A percentile compares a stretch with the other conserved stretches of the same genome.
These are phyloP conservation scores for Castanea sativa DNA, from an alignment of 306 rosid genomes.

Conservation along the genomic window DNA sequence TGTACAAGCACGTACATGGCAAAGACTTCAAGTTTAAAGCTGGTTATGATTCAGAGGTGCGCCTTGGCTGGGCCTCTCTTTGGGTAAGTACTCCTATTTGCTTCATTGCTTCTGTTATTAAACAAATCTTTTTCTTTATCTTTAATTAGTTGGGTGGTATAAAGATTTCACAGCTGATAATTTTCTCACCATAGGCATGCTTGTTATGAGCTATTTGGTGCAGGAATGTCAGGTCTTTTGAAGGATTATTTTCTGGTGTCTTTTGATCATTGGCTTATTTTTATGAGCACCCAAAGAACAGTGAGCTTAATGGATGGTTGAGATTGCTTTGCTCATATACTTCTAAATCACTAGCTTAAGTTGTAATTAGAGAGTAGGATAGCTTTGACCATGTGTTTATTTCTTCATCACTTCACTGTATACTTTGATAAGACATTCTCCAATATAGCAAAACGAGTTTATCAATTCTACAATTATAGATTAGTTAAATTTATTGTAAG, in stretches of 20 bases:
- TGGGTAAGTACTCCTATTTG: slow-evolving; percentile 69
- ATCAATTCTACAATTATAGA: not conserved
- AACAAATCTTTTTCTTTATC: not conserved
- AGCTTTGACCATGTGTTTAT: not conserved
- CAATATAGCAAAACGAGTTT: not conserved
- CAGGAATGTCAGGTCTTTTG: not conserved
- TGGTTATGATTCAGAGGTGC: slow-evolving; percentile 93
- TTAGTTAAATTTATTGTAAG: not conserved
- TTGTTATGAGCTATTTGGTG: not conserved
- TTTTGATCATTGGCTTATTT: not conserved
- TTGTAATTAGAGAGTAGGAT: not conserved
- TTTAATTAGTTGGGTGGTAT: not conserved
- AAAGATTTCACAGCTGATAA: not conserved
- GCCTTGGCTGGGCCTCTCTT: slow-evolving; percentile 98
- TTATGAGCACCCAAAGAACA: not conserved
- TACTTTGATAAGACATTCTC: not conserved
- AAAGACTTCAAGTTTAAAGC: slow-evolving; percentile 90
- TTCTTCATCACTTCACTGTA: not conserved
- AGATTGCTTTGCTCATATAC: not conserved
- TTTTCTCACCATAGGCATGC: not conserved
- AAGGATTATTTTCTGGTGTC: not conserved
- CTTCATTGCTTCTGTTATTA: not conserved
- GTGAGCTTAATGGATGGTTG: not conserved
- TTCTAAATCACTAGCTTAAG: not conserved
- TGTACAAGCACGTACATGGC: slow-evolving; percentile 85